Conservation (phyloP, 805 yeast genomes). For the Starmerella stigmatis region DNA sequence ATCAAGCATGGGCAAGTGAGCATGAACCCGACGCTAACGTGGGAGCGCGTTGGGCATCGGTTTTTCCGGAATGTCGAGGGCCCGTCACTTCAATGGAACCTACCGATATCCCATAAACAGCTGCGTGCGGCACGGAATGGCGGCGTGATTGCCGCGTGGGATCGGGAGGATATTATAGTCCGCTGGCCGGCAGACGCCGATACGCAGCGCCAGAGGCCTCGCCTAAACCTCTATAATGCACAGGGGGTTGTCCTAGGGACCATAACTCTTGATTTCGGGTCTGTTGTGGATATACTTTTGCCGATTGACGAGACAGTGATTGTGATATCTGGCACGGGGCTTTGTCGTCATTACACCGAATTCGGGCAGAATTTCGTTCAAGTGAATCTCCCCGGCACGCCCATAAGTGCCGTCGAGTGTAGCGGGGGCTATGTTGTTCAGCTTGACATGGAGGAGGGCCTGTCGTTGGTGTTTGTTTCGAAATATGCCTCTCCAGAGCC, state of each 20-base stretch:
- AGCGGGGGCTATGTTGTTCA: slow-evolving; percentile 4
- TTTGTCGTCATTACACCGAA: slow-evolving; percentile 49
- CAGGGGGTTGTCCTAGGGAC: slow-evolving; percentile 27
- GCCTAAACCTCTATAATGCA: slow-evolving; percentile 28
- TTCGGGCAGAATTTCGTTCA: slow-evolving; percentile 53
- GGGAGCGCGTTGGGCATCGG: slow-evolving; percentile 71
- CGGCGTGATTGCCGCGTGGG: slow-evolving; percentile 43
- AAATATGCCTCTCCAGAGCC: slow-evolving; percentile 1
- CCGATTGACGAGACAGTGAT: slow-evolving; percentile 44
- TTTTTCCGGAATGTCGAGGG: slow-evolving; percentile 56
- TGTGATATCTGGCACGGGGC: slow-evolving; percentile 44
- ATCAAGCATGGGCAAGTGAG: neutral
- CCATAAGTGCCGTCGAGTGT: neutral
- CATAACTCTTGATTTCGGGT: slow-evolving; percentile 37
- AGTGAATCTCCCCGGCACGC: slow-evolving; percentile 4
- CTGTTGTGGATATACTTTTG: slow-evolving; percentile 47
- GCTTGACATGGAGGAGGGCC: neutral
- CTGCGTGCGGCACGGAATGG: slow-evolving; percentile 44
- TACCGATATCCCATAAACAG: slow-evolving; percentile 34
- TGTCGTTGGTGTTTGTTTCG: slow-evolving; percentile 2
- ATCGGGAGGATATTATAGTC: slow-evolving; percentile 15
- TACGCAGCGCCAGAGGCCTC: slow-evolving; percentile 5
- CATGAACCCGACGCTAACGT: slow-evolving; percentile 34
- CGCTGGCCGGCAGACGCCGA: slow-evolving; percentile 1
- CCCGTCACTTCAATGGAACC: slow-evolving; percentile 44